phyloP scores from a whole-genome alignment of 306 rosid genomes.

The Gillenia trifoliata region DNA sequence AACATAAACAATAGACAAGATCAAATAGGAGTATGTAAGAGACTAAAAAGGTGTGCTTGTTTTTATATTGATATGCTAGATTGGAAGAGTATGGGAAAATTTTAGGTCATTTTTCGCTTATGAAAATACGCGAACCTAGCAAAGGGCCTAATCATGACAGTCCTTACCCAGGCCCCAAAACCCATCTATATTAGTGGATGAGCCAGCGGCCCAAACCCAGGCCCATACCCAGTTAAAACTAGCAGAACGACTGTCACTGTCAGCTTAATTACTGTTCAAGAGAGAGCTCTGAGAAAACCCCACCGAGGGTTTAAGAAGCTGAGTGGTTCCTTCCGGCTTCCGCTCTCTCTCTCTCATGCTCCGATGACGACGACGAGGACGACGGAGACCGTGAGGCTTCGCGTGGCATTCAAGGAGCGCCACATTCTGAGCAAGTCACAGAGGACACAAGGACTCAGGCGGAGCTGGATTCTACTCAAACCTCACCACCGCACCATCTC shows the following conservation, averaged over 20 bases:
- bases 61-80: no score
- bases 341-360: background rate
- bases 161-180: no score
- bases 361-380: slow-evolving; percentile 29
- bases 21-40: no score
- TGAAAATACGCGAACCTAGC: no score
- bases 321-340: no score
- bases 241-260: background rate
- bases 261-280: background rate
- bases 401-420: slow-evolving; percentile 53
- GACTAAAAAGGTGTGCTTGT: no score
- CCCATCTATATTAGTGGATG: no score
- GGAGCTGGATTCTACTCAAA: slow-evolving; percentile 78
- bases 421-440: slow-evolving; percentile 46
- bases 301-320: slow-evolving; percentile 8
- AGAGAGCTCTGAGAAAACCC: background rate
- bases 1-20: no score
- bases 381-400: slow-evolving; percentile 57
- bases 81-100: no score
- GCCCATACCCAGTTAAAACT: background rate
- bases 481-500: slow-evolving; percentile 64
- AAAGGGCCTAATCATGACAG: no score
- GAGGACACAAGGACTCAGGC: slow-evolving; percentile 53
- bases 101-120: no score
- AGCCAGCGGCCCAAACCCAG: background rate